Percentiles rank a stretch among this genome's conserved stretches.
These are phyloP conservation scores for Fusarium siculi DNA, from an alignment of 2,329 filamentous ascomycete genomes.

Conservation along the genomic window DNA sequence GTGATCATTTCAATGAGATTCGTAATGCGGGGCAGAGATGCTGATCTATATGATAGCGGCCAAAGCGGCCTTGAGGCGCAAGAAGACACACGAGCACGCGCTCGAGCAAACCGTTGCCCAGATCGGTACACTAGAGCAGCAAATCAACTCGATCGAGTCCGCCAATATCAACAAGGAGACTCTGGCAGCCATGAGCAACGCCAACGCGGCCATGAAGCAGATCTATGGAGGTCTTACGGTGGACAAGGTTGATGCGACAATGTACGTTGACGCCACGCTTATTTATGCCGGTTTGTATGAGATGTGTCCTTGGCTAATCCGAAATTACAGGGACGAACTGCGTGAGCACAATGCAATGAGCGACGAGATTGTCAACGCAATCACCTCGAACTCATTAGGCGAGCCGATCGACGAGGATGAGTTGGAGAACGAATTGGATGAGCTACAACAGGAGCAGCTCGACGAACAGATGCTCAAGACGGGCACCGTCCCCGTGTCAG, in stretches of 20 bases:
- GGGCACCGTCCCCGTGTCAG: constrained; percentile 82
- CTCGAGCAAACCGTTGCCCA: constrained; percentile 91
- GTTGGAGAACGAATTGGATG: constrained; percentile 84
- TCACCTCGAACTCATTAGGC: constrained; percentile 75
- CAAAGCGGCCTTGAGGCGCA: constrained; percentile 88
- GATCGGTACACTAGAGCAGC: constrained; percentile 91
- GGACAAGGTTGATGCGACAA: constrained; percentile 93
- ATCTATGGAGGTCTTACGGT: constrained; percentile 93
- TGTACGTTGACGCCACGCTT: constrained; percentile 69
- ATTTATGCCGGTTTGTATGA: neutral
- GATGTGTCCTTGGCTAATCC: constrained; percentile 46
- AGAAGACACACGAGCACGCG: constrained; percentile 93
- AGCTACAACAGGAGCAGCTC: constrained; percentile 89
- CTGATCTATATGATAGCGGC: constrained; percentile 70
- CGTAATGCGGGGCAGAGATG: constrained; percentile 26
- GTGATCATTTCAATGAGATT: constrained; percentile 45
- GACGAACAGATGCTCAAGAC: constrained; percentile 95
- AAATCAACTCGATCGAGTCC: constrained; percentile 96
- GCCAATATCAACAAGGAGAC: constrained; percentile 99
- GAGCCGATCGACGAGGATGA: constrained; percentile 86
- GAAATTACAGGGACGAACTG: constrained; percentile 78
- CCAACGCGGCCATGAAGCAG: constrained; percentile 87
- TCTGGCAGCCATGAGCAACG: constrained; percentile 91
- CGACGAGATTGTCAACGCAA: constrained; percentile 90
- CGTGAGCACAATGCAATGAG: constrained; percentile 92